phyloP scores from a whole-genome alignment of 2,329 filamentous ascomycete species.

The Escovopsis sp. region DNA sequence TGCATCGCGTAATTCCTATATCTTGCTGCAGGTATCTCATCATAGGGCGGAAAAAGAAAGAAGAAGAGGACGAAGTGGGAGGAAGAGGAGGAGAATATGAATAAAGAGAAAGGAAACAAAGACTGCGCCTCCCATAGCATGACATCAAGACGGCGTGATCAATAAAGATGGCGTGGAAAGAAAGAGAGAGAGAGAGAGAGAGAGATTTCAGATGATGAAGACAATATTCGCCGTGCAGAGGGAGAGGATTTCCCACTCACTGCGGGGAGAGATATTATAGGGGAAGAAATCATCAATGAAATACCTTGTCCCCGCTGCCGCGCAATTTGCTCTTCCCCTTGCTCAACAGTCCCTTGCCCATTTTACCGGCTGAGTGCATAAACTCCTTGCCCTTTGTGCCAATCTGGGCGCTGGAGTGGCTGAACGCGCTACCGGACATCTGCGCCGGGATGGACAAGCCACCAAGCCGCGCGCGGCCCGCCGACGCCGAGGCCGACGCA shows the following conservation, averaged over 20 bases:
- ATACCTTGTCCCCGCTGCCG: conserved; percentile 72
- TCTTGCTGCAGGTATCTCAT: no score
- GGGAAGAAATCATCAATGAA: conserved; percentile 42
- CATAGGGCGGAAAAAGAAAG: conserved; percentile 9
- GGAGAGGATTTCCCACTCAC: conserved; percentile 8
- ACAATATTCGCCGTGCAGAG: conserved; percentile 14
- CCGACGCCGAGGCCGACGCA: conserved; percentile 6
- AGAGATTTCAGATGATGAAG: conserved; percentile 8
- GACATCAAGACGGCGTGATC: conserved; percentile 8
- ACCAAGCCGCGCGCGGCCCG: conserved; percentile 22
- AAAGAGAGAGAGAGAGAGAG: conserved; percentile 7
- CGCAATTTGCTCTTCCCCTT: conserved; percentile 79
- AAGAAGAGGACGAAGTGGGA: background rate
- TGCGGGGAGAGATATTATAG: conserved; percentile 6
- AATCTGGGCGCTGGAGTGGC: conserved; percentile 46
- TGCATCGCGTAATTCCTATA: no score
- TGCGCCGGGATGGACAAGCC: conserved; percentile 23
- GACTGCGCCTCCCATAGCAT: conserved; percentile 10
- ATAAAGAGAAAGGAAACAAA: conserved; percentile 13
- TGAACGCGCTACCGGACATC: conserved; percentile 30
- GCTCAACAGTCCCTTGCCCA: conserved; percentile 79
- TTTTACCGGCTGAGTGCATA: conserved; percentile 72
- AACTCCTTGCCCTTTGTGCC: conserved; percentile 80
- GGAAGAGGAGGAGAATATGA: background rate
- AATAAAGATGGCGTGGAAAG: conserved; percentile 8